Conservation (phyloP, 208 protist species). For the Zelonia costaricensis region DNA sequence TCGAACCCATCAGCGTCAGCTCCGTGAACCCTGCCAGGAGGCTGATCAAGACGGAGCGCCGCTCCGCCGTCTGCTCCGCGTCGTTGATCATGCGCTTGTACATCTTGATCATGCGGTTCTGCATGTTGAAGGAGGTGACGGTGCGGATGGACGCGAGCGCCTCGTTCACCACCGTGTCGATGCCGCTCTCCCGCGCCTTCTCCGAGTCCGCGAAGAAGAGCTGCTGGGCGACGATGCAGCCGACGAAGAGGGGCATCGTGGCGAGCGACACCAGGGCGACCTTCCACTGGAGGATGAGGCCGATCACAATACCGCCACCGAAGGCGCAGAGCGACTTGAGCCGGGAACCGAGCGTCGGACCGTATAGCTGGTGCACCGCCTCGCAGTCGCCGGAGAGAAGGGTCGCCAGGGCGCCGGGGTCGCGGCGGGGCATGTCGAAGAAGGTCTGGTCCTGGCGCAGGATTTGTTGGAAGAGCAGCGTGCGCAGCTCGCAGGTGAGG, state of each 20-base stretch:
- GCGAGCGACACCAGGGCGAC: constrained; percentile 60
- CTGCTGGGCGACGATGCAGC: constrained; percentile 45
- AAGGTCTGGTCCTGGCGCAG: constrained; percentile 86
- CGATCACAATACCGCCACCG: constrained; percentile 57
- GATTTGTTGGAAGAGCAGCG: constrained; percentile 64
- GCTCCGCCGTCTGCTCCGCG: constrained; percentile 24
- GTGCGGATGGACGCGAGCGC: constrained; percentile 70
- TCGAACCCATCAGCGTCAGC: constrained; percentile 54
- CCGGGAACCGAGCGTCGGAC: constrained; percentile 60
- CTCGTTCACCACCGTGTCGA: constrained; percentile 73
- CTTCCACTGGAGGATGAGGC: constrained; percentile 71
- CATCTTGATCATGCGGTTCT: constrained; percentile 27
- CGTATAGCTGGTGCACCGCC: constrained; percentile 78
- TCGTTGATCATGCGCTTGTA: constrained; percentile 31
- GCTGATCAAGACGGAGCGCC: constrained; percentile 32
- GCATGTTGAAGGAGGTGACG: constrained; percentile 76
- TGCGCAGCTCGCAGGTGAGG: constrained; percentile 66
- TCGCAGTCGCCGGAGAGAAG: constrained; percentile 84
- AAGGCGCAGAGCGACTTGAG: constrained; percentile 54
- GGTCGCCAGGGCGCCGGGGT: constrained; percentile 56
- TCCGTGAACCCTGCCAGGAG: constrained; percentile 47
- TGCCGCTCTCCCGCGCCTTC: constrained; percentile 33
- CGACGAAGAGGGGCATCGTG: constrained; percentile 56
- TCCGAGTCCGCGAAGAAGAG: constrained; percentile 37
- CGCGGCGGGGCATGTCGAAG: constrained; percentile 79